Evolutionary conservation across 768 basidiomycete genomes (phyloP), one percentile per base, ranked within the genome.

Genomic region (Boletus fagicola): DNA sequence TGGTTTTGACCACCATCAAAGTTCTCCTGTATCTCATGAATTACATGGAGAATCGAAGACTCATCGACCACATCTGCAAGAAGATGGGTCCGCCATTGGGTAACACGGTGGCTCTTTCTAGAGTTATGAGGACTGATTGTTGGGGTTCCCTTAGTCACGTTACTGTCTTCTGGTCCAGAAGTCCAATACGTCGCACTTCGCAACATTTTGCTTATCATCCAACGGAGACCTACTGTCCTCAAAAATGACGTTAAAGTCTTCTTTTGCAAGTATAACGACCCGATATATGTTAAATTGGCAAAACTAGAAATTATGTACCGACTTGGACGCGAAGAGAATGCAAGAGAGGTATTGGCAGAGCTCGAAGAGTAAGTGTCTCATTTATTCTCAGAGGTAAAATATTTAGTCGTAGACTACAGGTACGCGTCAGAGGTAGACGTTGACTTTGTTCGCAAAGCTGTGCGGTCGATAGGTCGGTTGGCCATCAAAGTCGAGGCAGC

Each of bases 211-310:
- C 82, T 99, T 48, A 97, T 99, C 70, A 95, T 99, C 60, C 97
- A 98, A 76, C 84, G 96, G 48, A 83, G 97, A 31, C 94, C 97
- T 4, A 74, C 86, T 13, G 92, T 99, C 33, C 78, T 99, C 42
- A 91, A 91, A 74, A 97, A 97, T 74, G 97, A 98, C 69, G 96
- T 99, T 68, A 94, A 94, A 66, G 95, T 98, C 15, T 98, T 99
- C 76, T 99, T 99, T 76, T 98, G 94, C 89, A 98, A 99, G 74
- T 99, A 98, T 74, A 98, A 98, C 71, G 97, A 98, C 67, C 97
- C 97, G 3, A 97, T 98, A 63, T 99, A 98, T 71, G 93, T 98
- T 71, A 98, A 99, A 72, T 81, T 99, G 31, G 96, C 95, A 49
- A 98, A 99, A 66, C 79, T 99, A 51, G 97, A 98, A 74, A 98